Evolutionary conservation across 441 rosid species (phyloP), one percentile per base, ranked within the genome.

Genomic region (Jatropha multifida): DNA sequence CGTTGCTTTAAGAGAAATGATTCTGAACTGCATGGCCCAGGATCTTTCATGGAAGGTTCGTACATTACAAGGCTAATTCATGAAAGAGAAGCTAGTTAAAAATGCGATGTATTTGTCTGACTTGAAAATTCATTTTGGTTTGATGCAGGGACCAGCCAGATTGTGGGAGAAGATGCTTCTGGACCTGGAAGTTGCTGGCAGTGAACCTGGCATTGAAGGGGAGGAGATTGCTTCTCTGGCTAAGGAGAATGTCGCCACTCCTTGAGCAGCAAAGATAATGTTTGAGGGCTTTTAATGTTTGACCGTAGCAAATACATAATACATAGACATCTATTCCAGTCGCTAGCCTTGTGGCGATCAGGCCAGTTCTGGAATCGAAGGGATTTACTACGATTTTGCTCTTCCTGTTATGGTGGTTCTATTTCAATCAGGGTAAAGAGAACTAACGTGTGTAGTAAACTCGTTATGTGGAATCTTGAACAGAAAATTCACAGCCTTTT

Each of bases 21-120:
- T 90, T 71, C 80, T 76, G 81, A 95, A 88, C 76, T 87, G 99
- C 78, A 95, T 95, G 99, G 88, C 90, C 51, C 91, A 85, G 78
- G 97, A 95, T 74, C 83, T 91, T 66, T 95, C 99, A 62, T 95
- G 98, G 99, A 93, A 93, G 97, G 98, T 92, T 38, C 80, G 93
- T 80, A 70, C 51, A 68, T 56, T 42, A 63, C 51, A 23, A 6
- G 20, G 48, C n/a, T 40, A 44, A 12, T 23, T 32, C 32, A 32
- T 32, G 32, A 52, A 55, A 17, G 17, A n/a, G 32, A 27, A 11
- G 37, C 7, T 7, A 18, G 0, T 17, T 18, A 5, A 48, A 48
- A 2, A 48, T 48, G 52, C 3, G 0, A 7, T 51, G 64, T 18
- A 23, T 46, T 11, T 38, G 40, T 32, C 42, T 23, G 3, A 72